Base-by-base conservation (phyloP, 139 green algal species). In the Nannochloris sp. region DNA sequence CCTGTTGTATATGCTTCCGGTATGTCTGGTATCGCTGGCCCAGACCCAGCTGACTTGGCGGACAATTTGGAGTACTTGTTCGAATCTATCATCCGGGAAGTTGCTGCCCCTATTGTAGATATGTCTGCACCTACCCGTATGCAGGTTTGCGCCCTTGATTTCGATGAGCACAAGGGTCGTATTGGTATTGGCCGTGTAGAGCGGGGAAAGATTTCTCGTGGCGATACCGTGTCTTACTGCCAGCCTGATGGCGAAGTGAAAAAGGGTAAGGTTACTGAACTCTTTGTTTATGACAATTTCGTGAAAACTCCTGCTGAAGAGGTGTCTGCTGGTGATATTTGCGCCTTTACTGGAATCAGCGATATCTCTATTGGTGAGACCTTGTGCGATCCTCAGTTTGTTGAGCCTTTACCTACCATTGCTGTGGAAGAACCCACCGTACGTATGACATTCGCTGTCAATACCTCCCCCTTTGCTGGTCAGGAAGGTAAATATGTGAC, bases 231-330 rank as follows among this genome's bases (percentile, higher is more conserved):
- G 4, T 68, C 72, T 2, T 67, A 81, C 38, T 47, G 72, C 37
- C 75, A 79, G 61, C 65, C 76, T 23, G 79, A 70, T 66, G 46
- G 4, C 46, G 37, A 61, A 31, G 14, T 39, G 33, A 34, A 37
- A 53, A 29, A 14, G 6, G 51, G 48, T 31, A 93, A 91, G 77
- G 67, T 98, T 6, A 47, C 66, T 1, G 93, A 99, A 81, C 71
- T 97, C 60, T 97, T 96, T 82, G 90, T 97, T 45, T 99, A 97
- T 78, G 81, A 95, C 70, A 95, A 98, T 80, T 98, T 98, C 77
- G 42, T 44, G 19, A 69, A 61, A 19, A 67, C 56, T 23, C 24
- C 51, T 3, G 83, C 86, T 13, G 84, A 91, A 0, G 71, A 81
- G 57, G 92, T 97, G 58, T 48, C 75, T 34, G 90, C 92, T 0